Evolutionary conservation across 2,329 filamentous ascomycete species (phyloP).

Genomic region (Orbilia oligospora): DNA sequence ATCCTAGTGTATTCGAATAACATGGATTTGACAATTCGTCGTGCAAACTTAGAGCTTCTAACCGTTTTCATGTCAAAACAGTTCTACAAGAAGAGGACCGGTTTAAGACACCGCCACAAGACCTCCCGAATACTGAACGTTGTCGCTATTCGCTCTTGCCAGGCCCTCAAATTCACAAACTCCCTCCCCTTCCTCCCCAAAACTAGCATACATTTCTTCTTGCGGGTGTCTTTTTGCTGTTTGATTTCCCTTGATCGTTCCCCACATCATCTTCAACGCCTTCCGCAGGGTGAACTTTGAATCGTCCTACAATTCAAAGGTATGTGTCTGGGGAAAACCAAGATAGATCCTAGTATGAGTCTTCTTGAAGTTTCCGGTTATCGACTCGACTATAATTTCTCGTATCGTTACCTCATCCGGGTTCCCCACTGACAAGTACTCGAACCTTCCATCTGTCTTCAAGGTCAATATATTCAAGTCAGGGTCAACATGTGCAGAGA

Average conservation of each 20-base stretch:
- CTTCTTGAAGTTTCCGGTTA: background rate
- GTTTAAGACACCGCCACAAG: no score
- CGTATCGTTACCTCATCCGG: conserved; percentile 25
- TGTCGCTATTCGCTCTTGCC: no score
- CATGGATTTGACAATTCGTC: background rate
- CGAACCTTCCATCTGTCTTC: conserved; percentile 11
- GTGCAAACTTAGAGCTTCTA: background rate
- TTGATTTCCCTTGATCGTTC: background rate
- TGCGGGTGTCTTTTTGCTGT: background rate
- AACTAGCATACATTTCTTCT: background rate
- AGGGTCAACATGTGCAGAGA: conserved; percentile 1
- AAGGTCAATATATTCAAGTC: background rate
- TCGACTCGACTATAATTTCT: conserved; percentile 24
- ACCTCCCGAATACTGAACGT: no score
- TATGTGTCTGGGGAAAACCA: background rate
- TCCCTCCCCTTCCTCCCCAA: background rate
- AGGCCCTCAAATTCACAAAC: background rate
- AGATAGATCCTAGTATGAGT: conserved; percentile 3
- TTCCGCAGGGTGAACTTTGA: background rate
- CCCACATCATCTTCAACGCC: background rate
- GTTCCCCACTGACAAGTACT: conserved; percentile 2
- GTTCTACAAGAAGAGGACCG: no score
- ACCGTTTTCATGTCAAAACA: background rate
- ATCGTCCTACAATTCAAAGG: conserved; percentile 21
- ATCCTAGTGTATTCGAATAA: no score